Base-by-base conservation (phyloP, 1,284 basidiomycete species). In the Fomitopsis schrenkii region DNA sequence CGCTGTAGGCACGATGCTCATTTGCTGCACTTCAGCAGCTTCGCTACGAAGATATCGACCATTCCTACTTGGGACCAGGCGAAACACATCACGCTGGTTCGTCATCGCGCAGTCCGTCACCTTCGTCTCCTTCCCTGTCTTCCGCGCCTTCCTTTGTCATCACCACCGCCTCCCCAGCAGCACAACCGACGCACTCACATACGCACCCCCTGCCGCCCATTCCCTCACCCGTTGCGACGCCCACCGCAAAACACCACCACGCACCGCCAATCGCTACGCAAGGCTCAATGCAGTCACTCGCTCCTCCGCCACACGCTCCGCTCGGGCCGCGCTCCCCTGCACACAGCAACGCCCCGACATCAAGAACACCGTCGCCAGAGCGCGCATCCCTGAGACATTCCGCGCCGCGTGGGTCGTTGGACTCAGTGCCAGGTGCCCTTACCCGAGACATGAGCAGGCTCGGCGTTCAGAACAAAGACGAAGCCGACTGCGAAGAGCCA, bases 271-370 rank as follows among this genome's bases (percentile, higher is more conserved):
- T 26, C 44, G 8, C 58, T 12, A n/a, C 62, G 36, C 72, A 66
- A 30, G 60, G 60, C 19, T 66, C 72, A 12, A 64, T 68, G 10
- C 76, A 76, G 42, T 74, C 78, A 2, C 79, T 90, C 28, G 85
- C 83, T 0, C 85, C 87, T 2, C 88, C 89, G 2, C 88, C 85
- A 30, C 80, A 82, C 15, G 83, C 83, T 1, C 87, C 86, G 1
- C 80, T 87, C 60, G 90, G 90, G 0, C 89, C 90, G 36, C 86
- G 88, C 19, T 83, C 80, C 0, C 88, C 86, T 5, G 79, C 78
- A 3, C 79, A 78, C 65, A 60, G 71, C 14, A 64, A 30, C 72
- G 26, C 60, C 74, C 14, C 77, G 79, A 15, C 17, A 54, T 85
- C 87, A 17, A 80, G 84, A 46, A 81, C 82, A 15, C 82, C 83